These are phyloP conservation scores for Fusarium setosum DNA, from an alignment of 2,329 filamentous ascomycete genomes.

Conservation along the genomic window DNA sequence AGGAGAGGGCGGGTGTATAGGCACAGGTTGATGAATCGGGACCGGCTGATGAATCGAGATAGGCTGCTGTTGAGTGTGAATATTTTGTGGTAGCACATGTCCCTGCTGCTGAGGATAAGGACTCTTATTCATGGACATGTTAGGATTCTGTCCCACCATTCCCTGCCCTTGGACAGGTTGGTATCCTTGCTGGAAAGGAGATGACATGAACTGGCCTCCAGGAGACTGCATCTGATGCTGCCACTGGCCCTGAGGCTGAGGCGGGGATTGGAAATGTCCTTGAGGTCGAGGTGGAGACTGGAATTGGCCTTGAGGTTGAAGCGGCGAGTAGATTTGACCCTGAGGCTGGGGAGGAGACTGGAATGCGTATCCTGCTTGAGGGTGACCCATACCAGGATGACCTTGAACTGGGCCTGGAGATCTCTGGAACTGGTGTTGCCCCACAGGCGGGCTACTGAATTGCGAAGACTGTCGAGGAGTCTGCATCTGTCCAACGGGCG, in stretches of 20 bases:
- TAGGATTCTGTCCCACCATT: constrained; percentile 41
- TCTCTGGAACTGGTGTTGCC: constrained; percentile 28
- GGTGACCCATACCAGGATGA: constrained; percentile 14
- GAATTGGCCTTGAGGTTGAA: background rate
- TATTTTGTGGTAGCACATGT: constrained; percentile 10
- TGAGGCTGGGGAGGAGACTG: constrained; percentile 18
- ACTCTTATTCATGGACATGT: constrained; percentile 25
- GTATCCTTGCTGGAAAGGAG: constrained; percentile 53
- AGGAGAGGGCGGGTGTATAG: constrained; percentile 23
- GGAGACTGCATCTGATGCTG: constrained; percentile 22
- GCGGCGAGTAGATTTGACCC: background rate
- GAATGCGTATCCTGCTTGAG: constrained; percentile 15
- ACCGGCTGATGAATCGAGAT: constrained; percentile 24
- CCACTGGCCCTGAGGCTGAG: constrained; percentile 22
- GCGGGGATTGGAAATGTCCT: constrained; percentile 8
- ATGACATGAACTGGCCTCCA: constrained; percentile 50
- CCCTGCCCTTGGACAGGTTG: constrained; percentile 52
- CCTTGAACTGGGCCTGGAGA: constrained; percentile 7
- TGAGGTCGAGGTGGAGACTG: constrained; percentile 1
- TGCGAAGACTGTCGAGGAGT: constrained; percentile 32
- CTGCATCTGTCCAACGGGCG: constrained; percentile 24
- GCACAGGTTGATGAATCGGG: constrained; percentile 21
- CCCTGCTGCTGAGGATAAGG: constrained; percentile 17
- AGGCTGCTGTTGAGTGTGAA: constrained; percentile 27
- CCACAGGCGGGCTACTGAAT: constrained; percentile 24